Conservation (phyloP, 768 basidiomycete genomes). For the Boletus tomentosulus region DNA sequence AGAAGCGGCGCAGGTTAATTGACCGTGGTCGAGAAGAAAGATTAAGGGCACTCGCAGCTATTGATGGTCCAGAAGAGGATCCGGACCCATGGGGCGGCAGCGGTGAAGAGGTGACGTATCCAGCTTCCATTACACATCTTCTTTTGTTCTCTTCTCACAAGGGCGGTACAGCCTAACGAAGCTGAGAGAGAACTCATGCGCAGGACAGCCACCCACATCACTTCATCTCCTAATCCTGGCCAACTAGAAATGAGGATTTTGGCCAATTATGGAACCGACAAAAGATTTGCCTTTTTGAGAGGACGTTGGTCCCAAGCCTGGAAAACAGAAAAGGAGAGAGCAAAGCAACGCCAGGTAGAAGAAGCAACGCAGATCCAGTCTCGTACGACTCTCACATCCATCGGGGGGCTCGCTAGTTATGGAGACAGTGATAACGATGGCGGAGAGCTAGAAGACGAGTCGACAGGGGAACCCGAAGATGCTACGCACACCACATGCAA, state of each 20-base stretch:
- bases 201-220: slow-evolving; percentile 67
- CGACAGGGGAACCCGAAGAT: slow-evolving; percentile 2
- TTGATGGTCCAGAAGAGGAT: slow-evolving; percentile 38
- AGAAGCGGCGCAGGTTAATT: slow-evolving; percentile 62
- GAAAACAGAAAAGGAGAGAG: slow-evolving; percentile 50
- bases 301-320: slow-evolving; percentile 72
- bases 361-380: slow-evolving; percentile 21
- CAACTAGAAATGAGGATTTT: slow-evolving; percentile 87
- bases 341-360: slow-evolving; percentile 26
- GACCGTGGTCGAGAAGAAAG: slow-evolving; percentile 61
- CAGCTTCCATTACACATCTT: background rate
- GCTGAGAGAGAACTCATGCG: slow-evolving; percentile 62
- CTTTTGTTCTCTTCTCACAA: slow-evolving; percentile 8
- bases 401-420: slow-evolving; percentile 59
- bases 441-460: slow-evolving; percentile 28
- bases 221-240: slow-evolving; percentile 68
- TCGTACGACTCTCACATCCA: slow-evolving; percentile 16
- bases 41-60: slow-evolving; percentile 49
- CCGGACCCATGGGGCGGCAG: slow-evolving; percentile 61
- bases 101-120: slow-evolving; percentile 60
- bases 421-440: slow-evolving; percentile 50
- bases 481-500: background rate
- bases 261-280: slow-evolving; percentile 77
- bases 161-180: slow-evolving; percentile 49
- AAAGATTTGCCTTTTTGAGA: slow-evolving; percentile 75